A percentile compares a stretch with the other conserved stretches of the same genome.
Evolutionary conservation across 1,284 basidiomycete species (phyloP).

Genomic region (Fomitopsis palustris): DNA sequence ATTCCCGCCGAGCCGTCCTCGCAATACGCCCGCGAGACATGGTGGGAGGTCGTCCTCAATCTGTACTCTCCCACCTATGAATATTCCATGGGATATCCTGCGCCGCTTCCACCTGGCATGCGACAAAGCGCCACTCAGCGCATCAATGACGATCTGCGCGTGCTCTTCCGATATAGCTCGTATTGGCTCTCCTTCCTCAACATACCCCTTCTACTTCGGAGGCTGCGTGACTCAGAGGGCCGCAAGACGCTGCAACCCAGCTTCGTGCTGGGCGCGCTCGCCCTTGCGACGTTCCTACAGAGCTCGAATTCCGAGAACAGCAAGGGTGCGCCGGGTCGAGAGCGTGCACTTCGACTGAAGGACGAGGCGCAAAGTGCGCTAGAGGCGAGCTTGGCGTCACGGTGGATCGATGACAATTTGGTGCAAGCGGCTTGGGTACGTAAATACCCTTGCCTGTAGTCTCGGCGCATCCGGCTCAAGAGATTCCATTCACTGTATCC

Average conservation of each 20-base stretch:
- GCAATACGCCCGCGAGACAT: constrained; percentile 63
- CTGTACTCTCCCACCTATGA: constrained; percentile 43
- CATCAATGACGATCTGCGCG: constrained; percentile 57
- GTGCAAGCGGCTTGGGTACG: constrained; percentile 72
- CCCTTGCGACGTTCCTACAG: constrained; percentile 64
- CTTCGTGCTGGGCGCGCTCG: constrained; percentile 60
- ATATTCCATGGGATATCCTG: constrained; percentile 24
- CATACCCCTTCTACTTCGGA: constrained; percentile 60
- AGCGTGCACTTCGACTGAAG: constrained; percentile 52
- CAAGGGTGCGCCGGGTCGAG: constrained; percentile 37
- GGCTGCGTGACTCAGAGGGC: constrained; percentile 50
- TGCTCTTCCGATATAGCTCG: constrained; percentile 59
- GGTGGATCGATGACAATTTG: constrained; percentile 67
- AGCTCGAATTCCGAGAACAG: constrained; percentile 59
- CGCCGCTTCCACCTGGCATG: constrained; percentile 35
- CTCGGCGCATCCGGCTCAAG: not conserved
- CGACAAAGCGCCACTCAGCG: constrained; percentile 42
- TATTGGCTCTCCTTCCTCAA: constrained; percentile 75
- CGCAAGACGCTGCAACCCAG: constrained; percentile 63
- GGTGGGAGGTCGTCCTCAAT: constrained; percentile 71
- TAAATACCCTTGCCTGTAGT: constrained; percentile 19
- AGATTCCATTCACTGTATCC: not conserved
- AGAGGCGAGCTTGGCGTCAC: constrained; percentile 64
- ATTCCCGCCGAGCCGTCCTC: constrained; percentile 54
- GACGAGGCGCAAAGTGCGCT: constrained; percentile 68